Percentiles rank a stretch among this genome's conserved stretches.
Conservation (phyloP, 257 asterid genomes). For the Capsicum chinense region DNA sequence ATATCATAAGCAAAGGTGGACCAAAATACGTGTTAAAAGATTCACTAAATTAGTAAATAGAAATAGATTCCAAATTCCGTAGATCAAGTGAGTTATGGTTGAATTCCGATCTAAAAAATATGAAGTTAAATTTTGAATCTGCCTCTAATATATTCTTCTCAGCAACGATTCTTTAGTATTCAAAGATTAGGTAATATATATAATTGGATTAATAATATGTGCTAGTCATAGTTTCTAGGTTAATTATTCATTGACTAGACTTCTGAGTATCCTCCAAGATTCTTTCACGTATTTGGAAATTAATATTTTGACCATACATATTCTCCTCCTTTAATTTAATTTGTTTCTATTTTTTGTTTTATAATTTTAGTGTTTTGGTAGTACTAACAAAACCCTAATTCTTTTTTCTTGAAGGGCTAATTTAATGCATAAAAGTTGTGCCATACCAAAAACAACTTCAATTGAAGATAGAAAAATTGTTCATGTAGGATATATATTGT, state of each 20-base stretch:
- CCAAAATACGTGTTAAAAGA: not conserved
- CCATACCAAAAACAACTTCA: too few relatives aligned
- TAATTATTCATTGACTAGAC: not conserved
- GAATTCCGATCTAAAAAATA: not conserved
- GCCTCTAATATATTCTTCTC: not conserved
- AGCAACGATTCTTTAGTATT: not conserved
- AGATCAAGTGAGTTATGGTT: not conserved
- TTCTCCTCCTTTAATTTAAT: not conserved
- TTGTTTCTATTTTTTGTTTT: not conserved
- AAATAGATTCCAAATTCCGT: not conserved
- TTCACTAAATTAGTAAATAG: not conserved
- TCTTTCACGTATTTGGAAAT: not conserved
- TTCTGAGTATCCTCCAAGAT: not conserved
- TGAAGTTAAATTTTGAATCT: not conserved
- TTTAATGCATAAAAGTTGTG: too few relatives aligned
- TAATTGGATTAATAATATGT: not conserved
- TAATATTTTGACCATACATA: not conserved
- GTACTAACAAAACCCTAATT: conserved; percentile 22
- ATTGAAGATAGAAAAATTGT: not conserved
- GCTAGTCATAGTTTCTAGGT: not conserved
- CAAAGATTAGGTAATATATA: not conserved
- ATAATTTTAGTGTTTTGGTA: conserved; percentile 6
- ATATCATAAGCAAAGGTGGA: not conserved
- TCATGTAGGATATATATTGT: too few relatives aligned
- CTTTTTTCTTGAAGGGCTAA: not conserved